Evolutionary conservation across 805 yeast genomes (phyloP), one percentile per base, ranked within the genome.

Genomic region (Metschnikowia borealis): DNA sequence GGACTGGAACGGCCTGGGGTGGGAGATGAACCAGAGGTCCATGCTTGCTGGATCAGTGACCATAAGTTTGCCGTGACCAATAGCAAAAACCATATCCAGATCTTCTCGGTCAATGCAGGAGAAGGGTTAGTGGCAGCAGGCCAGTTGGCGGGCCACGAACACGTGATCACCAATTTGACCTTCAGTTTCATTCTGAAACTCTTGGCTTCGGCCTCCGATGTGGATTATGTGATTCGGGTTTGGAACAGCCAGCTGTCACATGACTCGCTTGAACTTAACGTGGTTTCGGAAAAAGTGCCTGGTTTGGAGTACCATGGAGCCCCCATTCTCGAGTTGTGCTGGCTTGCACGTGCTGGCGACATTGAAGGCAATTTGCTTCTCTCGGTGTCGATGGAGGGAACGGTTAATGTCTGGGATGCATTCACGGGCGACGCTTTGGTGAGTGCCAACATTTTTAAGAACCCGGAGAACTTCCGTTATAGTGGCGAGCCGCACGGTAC

Each of bases 31-130:
- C 21, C 52, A 15, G 53, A 52, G 1, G 72, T 79, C 2, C 87
- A 81, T 53, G 80, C 84, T 3, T 81, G 84, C 54, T 89, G 96
- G 96, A 71, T 90, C 14, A 87, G 82, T 57, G 79, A 79, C 33
- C 65, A 69, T 48, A 86, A 82, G 56, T 86, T 86, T 64, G 87
- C 88, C 2, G 67, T 85, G n/a, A 85, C 96, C 0, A 85, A 87
- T 0, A 60, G 72, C 2, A 75, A 75, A 46, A 75, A 81, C 45
- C 59, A 80, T 5, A 78, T 88, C 8, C 64, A 77, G 20, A 81
- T 89, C 0, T 82, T 79, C 65, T 76, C 81, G 10, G 63, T 71
- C 26, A 50, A 54, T 23, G 44, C 50, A 2, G 53, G 48, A 17
- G 48, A 37, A 52, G 63, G 20, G 60, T 58, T 55, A 37, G 40